Evolutionary conservation across 306 rosid genomes (phyloP).

Genomic region (Dalbergia cochinchinensis): DNA sequence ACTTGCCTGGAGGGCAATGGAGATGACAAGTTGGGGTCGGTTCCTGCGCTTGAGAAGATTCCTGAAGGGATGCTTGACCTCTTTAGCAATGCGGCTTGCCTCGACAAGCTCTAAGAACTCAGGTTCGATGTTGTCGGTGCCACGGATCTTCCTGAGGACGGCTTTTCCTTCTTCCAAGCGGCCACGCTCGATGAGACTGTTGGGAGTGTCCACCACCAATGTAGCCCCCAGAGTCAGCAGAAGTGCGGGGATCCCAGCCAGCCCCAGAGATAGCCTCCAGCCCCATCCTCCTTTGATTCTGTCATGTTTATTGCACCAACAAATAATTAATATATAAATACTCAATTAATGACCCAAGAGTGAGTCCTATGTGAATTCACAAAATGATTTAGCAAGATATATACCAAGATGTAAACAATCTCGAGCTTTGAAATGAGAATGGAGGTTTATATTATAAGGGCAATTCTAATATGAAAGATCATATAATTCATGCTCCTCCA

Average conservation of each 20-base stretch:
- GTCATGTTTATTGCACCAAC: background rate
- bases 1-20: constrained; percentile 76
- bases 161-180: constrained; percentile 80
- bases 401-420: too few species aligned
- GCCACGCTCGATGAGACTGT: constrained; percentile 89
- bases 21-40: constrained; percentile 84
- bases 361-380: too few species aligned
- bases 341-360: too few species aligned
- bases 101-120: constrained; percentile 81
- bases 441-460: too few species aligned
- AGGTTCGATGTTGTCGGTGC: constrained; percentile 78
- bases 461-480: too few species aligned
- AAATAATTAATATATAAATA: too few species aligned
- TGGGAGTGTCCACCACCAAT: constrained; percentile 90
- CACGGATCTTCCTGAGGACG: constrained; percentile 74
- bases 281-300: constrained; percentile 95
- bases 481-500: too few species aligned
- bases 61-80: constrained; percentile 83
- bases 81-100: constrained; percentile 79
- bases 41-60: constrained; percentile 76
- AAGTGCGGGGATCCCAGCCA: constrained; percentile 87
- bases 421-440: too few species aligned
- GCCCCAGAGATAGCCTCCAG: constrained; percentile 92
- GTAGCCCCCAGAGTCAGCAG: constrained; percentile 77
- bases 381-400: too few species aligned